These are phyloP conservation scores for Prinsepia uniflora DNA, from an alignment of 306 rosid species.

Conservation along the genomic window DNA sequence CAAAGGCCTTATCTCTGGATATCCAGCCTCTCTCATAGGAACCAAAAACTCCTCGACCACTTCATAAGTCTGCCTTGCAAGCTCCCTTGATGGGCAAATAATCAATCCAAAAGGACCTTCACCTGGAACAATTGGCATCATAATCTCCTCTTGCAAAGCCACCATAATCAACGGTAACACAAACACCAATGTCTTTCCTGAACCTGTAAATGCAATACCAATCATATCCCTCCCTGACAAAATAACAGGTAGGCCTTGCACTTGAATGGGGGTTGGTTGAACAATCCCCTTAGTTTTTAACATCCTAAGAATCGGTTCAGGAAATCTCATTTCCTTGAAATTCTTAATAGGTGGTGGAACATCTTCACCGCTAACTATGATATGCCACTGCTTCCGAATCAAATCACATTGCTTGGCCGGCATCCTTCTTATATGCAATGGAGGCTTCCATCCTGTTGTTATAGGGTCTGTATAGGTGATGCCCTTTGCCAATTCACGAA, in stretches of 20 bases:
- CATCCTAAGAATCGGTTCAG: slow-evolving; percentile 76
- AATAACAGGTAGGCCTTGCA: slow-evolving; percentile 90
- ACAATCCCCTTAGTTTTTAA: slow-evolving; percentile 80
- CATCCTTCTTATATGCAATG: slow-evolving; percentile 68
- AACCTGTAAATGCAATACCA: slow-evolving; percentile 93
- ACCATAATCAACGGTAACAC: slow-evolving; percentile 91
- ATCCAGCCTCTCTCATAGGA: slow-evolving; percentile 83
- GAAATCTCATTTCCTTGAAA: slow-evolving; percentile 90
- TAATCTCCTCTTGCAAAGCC: slow-evolving; percentile 85
- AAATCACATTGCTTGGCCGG: slow-evolving; percentile 56
- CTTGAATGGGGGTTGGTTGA: slow-evolving; percentile 96
- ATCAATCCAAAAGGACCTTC: slow-evolving; percentile 88
- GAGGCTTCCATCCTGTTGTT: slow-evolving; percentile 91
- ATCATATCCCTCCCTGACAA: slow-evolving; percentile 92
- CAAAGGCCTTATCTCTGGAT: slow-evolving; percentile 81
- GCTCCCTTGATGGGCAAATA: slow-evolving; percentile 87
- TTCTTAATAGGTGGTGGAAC: slow-evolving; percentile 78
- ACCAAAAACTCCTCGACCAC: slow-evolving; percentile 68
- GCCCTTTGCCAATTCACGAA: slow-evolving; percentile 90
- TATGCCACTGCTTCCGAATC: slow-evolving; percentile 86
- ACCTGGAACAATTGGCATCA: slow-evolving; percentile 89
- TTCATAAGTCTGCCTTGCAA: slow-evolving; percentile 91
- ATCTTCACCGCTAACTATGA: slow-evolving; percentile 75
- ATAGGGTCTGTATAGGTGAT: slow-evolving; percentile 77
- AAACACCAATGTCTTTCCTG: slow-evolving; percentile 86